phyloP scores from a whole-genome alignment of 345 rosid genomes.

The Firmiana major region DNA sequence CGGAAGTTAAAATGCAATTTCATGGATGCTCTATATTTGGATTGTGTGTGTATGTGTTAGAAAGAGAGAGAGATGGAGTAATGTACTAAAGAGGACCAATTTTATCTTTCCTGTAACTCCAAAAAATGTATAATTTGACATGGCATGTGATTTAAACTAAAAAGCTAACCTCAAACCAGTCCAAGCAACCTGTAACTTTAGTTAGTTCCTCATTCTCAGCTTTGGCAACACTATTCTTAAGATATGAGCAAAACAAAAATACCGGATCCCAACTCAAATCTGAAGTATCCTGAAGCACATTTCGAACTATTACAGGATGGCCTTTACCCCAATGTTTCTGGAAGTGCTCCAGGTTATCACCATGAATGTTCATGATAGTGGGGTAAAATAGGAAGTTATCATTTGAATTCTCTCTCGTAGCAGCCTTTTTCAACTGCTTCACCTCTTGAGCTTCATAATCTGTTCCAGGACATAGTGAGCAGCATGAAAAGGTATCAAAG shows the following conservation, averaged over 20 bases:
- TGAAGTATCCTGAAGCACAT: slow-evolving; percentile 53
- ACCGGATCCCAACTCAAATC: slow-evolving; percentile 87
- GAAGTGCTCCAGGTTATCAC: slow-evolving; percentile 78
- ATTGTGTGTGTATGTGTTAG: not conserved
- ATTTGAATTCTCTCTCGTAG: slow-evolving; percentile 52
- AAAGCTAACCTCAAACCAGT: slow-evolving; percentile 88
- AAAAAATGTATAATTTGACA: not conserved
- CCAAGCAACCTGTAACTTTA: slow-evolving; percentile 38
- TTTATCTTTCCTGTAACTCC: not conserved
- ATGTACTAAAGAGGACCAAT: not conserved
- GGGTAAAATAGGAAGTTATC: slow-evolving; percentile 76
- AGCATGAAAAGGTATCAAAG: slow-evolving; percentile 48
- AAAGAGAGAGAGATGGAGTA: not conserved
- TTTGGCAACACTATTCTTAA: slow-evolving; percentile 46
- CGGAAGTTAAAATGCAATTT: not conserved
- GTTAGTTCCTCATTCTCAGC: slow-evolving; percentile 32
- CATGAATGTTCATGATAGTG: slow-evolving; percentile 39
- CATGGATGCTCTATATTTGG: not conserved
- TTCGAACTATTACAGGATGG: slow-evolving; percentile 77
- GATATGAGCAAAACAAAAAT: slow-evolving; percentile 80
- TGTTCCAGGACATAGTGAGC: slow-evolving; percentile 56
- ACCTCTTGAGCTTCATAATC: slow-evolving; percentile 40
- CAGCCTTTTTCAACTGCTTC: slow-evolving; percentile 62
- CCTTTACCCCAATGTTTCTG: slow-evolving; percentile 95
- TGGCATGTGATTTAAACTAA: not conserved